Evolutionary conservation across 495 filamentous ascomycete genomes (phyloP).

Genomic region (Entonaema liquescens): DNA sequence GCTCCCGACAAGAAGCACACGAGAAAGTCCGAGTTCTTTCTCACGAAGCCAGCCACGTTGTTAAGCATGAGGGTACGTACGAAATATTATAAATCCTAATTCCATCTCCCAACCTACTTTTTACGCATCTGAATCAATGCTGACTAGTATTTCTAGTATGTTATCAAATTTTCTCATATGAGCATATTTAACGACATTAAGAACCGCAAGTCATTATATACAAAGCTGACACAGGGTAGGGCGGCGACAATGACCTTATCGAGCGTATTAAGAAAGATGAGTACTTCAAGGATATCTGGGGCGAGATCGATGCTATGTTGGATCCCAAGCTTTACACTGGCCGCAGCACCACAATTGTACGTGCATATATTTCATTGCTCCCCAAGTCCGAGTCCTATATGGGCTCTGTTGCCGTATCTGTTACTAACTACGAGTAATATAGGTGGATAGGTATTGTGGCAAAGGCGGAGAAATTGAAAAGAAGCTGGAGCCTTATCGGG

Average conservation of each 20-base stretch:
- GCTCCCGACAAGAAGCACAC: constrained; percentile 87
- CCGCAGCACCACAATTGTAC: constrained; percentile 51
- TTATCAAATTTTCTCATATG: too few species aligned
- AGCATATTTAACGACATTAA: too few species aligned
- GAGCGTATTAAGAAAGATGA: constrained; percentile 75
- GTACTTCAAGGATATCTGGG: constrained; percentile 86
- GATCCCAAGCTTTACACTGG: constrained; percentile 77
- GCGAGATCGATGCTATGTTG: constrained; percentile 77
- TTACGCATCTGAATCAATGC: not conserved
- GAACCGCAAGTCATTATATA: not conserved
- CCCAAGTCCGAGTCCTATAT: too few species aligned
- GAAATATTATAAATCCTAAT: not conserved
- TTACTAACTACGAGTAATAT: constrained; percentile 4
- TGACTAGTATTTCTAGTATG: not conserved
- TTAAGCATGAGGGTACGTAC: constrained; percentile 75
- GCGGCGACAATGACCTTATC: constrained; percentile 78
- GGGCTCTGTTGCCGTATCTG: not conserved
- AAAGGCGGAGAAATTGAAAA: constrained; percentile 42
- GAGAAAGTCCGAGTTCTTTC: constrained; percentile 89
- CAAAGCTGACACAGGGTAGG: constrained; percentile 1
- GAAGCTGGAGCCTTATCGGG: constrained; percentile 43
- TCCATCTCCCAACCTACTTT: not conserved
- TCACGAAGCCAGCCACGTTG: constrained; percentile 81
- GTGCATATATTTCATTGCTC: not conserved
- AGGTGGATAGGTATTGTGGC: constrained; percentile 57